Evolutionary conservation across 441 rosid species (phyloP).

Genomic region (Cnidoscolus chayamansa): DNA sequence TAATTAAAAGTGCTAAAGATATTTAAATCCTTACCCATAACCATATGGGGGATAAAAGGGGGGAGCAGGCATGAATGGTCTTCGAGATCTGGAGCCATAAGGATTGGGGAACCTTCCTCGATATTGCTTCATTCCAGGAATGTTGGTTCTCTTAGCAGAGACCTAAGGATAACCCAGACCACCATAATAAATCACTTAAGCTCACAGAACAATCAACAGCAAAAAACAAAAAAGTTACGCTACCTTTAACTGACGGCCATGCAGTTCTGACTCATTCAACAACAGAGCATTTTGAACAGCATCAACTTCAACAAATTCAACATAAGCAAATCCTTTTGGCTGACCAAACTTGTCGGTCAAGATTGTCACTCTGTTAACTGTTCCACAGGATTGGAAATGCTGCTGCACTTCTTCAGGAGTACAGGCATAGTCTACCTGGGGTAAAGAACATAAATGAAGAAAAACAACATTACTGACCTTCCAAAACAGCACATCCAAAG

Average conservation of each 20-base stretch:
- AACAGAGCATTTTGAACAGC: constrained; percentile 83
- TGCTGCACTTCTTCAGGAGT: constrained; percentile 98
- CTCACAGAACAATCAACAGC: constrained; percentile 9
- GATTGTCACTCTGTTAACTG: constrained; percentile 89
- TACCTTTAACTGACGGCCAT: constrained; percentile 93
- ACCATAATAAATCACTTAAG: constrained; percentile 16
- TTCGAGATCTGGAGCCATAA: constrained; percentile 62
- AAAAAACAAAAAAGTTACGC: neutral
- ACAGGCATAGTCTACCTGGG: constrained; percentile 87
- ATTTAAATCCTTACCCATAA: constrained; percentile 54
- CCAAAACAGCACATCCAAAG: neutral
- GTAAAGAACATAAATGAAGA: constrained; percentile 15
- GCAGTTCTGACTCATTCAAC: constrained; percentile 82
- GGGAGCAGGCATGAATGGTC: constrained; percentile 65
- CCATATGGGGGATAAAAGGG: constrained; percentile 73
- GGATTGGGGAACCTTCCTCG: constrained; percentile 73
- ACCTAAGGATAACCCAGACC: constrained; percentile 46
- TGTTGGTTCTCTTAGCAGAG: constrained; percentile 76
- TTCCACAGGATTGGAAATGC: constrained; percentile 94
- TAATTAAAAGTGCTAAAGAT: constrained; percentile 8
- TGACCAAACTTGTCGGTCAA: constrained; percentile 90
- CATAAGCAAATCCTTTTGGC: constrained; percentile 95
- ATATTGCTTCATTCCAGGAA: constrained; percentile 92
- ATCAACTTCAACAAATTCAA: constrained; percentile 83
- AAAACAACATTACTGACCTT: neutral